These are phyloP conservation scores for Pyrenophora graminea DNA, from an alignment of 2,329 filamentous ascomycete species.

Conservation along the genomic window DNA sequence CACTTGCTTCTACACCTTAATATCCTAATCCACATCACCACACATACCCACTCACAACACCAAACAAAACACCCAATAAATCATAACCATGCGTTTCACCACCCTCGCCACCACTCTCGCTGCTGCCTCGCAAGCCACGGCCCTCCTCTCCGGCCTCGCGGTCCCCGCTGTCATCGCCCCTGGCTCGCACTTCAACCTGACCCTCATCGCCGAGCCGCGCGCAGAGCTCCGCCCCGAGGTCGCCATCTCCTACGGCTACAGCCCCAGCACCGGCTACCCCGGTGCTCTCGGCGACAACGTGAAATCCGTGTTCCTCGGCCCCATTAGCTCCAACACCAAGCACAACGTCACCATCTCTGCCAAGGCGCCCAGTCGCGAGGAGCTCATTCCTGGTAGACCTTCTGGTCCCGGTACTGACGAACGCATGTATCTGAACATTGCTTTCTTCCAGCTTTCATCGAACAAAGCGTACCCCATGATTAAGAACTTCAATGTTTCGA, in stretches of 20 bases:
- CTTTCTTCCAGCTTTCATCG: conserved; percentile 32
- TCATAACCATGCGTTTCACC: conserved; percentile 20
- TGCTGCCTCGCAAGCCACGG: conserved; percentile 31
- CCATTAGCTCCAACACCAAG: conserved; percentile 29
- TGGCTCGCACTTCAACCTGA: conserved; percentile 45
- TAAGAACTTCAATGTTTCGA: conserved; percentile 27
- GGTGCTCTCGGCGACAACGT: conserved; percentile 38
- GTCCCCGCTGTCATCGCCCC: conserved; percentile 50
- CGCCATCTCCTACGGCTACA: conserved; percentile 51
- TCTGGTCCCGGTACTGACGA: conserved; percentile 14
- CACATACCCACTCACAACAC: neutral
- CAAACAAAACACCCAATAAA: neutral
- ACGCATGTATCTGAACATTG: conserved; percentile 25
- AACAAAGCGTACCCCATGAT: conserved; percentile 20
- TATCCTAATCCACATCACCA: neutral
- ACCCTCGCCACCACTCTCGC: conserved; percentile 20
- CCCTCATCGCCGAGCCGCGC: conserved; percentile 50
- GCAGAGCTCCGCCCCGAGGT: conserved; percentile 54
- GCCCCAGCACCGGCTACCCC: conserved; percentile 23
- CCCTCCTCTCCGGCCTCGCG: conserved; percentile 52
- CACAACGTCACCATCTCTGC: conserved; percentile 27
- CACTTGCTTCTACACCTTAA: too few species aligned
- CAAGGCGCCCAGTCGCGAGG: conserved; percentile 18
- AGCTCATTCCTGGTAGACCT: neutral
- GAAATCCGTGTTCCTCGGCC: conserved; percentile 44